Percentiles rank a stretch among this genome's conserved stretches.
phyloP scores from a whole-genome alignment of 192 early-diverging fungal genomes.

The Backusella luteola region DNA sequence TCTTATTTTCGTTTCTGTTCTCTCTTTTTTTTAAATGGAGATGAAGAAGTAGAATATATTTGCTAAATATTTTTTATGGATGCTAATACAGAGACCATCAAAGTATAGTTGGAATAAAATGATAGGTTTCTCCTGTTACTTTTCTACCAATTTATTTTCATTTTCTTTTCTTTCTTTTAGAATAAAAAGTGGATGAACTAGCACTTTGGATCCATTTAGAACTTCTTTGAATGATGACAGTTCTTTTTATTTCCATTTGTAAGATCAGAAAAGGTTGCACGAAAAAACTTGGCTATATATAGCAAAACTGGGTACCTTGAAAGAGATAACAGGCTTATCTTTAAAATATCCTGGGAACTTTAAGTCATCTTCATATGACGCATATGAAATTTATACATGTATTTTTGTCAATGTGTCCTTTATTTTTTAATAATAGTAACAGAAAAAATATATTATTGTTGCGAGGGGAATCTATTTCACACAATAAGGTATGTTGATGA shows the following conservation, averaged over 20 bases:
- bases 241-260: not conserved
- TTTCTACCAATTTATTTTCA: no score
- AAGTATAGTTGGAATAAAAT: no score
- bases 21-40: no score
- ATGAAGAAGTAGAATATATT: no score
- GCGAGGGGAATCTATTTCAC: not conserved
- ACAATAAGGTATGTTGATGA: slow-evolving; percentile 5
- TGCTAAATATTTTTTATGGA: no score
- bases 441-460: not conserved
- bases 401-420: not conserved
- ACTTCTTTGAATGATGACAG: not conserved
- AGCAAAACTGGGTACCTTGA: not conserved
- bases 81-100: no score
- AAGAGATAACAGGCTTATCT: not conserved
- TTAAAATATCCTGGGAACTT: slow-evolving; percentile 3
- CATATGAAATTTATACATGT: not conserved
- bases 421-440: not conserved
- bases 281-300: not conserved
- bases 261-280: not conserved
- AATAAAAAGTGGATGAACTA: no score
- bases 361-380: not conserved
- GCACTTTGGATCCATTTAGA: not conserved
- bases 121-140: no score
- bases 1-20: not conserved
- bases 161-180: no score